phyloP scores from a whole-genome alignment of 306 rosid species.

The Sicyos baderoa region DNA sequence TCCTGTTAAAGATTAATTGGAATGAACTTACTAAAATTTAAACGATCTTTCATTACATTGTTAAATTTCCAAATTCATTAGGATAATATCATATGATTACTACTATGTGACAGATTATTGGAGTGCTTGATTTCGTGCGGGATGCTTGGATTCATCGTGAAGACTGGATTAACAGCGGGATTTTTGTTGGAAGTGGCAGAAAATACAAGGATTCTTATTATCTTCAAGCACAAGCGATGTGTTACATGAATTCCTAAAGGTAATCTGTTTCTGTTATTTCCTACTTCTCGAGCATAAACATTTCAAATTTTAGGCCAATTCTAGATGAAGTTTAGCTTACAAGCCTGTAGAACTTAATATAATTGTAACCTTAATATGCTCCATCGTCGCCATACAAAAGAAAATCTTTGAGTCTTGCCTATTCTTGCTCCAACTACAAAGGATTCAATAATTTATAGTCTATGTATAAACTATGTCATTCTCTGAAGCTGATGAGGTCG shows the following conservation, averaged over 20 bases:
- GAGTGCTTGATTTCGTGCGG: constrained; percentile 74
- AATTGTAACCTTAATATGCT: background rate
- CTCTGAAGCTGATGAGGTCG: too few relatives aligned
- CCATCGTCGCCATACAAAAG: background rate
- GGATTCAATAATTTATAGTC: background rate
- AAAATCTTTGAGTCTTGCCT: background rate
- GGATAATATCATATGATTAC: background rate
- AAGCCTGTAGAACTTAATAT: background rate
- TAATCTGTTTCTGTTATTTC: background rate
- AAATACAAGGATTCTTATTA: constrained; percentile 89
- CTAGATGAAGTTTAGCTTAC: too few relatives aligned
- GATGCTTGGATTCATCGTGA: constrained; percentile 81
- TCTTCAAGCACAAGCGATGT: constrained; percentile 94
- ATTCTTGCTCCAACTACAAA: background rate
- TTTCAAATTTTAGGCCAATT: background rate
- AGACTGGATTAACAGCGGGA: constrained; percentile 76
- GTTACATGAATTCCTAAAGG: constrained; percentile 63
- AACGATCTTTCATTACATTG: background rate
- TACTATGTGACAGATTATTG: constrained; percentile 53
- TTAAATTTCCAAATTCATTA: background rate
- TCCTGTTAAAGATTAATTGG: background rate
- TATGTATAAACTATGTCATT: too few relatives aligned
- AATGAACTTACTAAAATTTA: background rate
- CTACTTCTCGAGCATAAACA: background rate
- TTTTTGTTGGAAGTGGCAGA: constrained; percentile 56